A percentile compares a stretch with the other conserved stretches of the same genome.
phyloP scores from a whole-genome alignment of 2,329 filamentous ascomycete genomes.

The Epichloe typhina region DNA sequence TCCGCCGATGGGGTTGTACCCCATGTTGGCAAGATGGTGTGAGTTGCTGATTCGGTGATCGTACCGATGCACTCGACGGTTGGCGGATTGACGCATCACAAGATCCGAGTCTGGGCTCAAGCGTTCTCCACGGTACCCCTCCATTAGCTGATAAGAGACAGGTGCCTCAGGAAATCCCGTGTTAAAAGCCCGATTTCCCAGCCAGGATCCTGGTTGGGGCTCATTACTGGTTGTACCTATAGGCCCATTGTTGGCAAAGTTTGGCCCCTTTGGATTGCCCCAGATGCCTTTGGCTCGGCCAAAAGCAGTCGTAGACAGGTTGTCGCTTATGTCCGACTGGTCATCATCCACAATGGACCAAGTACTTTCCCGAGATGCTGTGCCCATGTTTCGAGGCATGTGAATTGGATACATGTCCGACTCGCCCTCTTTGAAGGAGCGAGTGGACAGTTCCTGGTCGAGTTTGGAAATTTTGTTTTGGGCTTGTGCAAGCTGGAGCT shows the following conservation, averaged over 20 bases:
- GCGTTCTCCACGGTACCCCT: constrained; percentile 32
- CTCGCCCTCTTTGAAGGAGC: constrained; percentile 43
- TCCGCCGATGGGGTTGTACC: constrained; percentile 19
- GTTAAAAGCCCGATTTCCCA: constrained; percentile 26
- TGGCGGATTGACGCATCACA: constrained; percentile 26
- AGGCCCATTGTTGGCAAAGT: constrained; percentile 19
- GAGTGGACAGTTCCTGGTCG: constrained; percentile 55
- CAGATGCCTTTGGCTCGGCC: constrained; percentile 43
- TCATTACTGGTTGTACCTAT: constrained; percentile 23
- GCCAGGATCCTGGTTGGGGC: constrained; percentile 29
- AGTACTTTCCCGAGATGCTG: constrained; percentile 25
- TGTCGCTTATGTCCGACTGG: constrained; percentile 44
- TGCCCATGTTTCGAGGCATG: constrained; percentile 10
- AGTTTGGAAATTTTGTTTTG: constrained; percentile 58
- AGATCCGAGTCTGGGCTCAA: constrained; percentile 36
- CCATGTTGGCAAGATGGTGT: constrained; percentile 18
- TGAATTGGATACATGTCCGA: constrained; percentile 12
- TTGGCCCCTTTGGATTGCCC: constrained; percentile 32
- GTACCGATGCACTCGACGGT: constrained; percentile 33
- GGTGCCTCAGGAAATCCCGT: constrained; percentile 28
- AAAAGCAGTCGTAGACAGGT: constrained; percentile 36
- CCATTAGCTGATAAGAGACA: constrained; percentile 21
- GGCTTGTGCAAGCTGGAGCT: constrained; percentile 57
- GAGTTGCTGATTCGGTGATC: constrained; percentile 30
- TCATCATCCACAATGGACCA: constrained; percentile 44